Conservation (phyloP, 345 rosid genomes). For the Eucalyptus pauciflora region DNA sequence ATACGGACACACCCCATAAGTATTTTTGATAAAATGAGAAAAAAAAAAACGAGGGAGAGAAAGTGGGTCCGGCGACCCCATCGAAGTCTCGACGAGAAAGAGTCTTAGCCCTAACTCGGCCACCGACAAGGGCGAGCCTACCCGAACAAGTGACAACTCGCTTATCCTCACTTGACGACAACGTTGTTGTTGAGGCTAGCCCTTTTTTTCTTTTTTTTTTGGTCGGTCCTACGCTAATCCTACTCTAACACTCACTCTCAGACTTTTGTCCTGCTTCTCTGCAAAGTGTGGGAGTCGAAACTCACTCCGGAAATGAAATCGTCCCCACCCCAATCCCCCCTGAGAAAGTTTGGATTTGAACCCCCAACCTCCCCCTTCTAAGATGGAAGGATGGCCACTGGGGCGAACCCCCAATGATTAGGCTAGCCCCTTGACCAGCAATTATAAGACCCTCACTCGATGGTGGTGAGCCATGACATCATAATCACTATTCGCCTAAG, state of each 20-base stretch:
- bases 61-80: rapidly evolving
- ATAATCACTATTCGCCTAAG: rapidly evolving
- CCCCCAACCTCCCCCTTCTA: no score
- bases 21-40: neutral
- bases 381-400: no score
- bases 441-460: neutral
- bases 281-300: no score
- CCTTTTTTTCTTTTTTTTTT: no score
- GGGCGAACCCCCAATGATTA: no score
- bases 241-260: no score
- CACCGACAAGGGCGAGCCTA: rapidly evolving
- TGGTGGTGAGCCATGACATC: rapidly evolving
- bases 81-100: rapidly evolving
- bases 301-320: no score
- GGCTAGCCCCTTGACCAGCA: rapidly evolving
- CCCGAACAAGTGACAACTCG: neutral
- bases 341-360: no score
- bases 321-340: no score
- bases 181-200: rapidly evolving
- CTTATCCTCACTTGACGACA: neutral
- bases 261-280: no score
- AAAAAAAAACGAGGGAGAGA: rapidly evolving
- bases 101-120: rapidly evolving
- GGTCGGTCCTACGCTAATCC: no score
- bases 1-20: neutral